Conservation (phyloP, 768 basidiomycete species). For the Collybia sp. region DNA sequence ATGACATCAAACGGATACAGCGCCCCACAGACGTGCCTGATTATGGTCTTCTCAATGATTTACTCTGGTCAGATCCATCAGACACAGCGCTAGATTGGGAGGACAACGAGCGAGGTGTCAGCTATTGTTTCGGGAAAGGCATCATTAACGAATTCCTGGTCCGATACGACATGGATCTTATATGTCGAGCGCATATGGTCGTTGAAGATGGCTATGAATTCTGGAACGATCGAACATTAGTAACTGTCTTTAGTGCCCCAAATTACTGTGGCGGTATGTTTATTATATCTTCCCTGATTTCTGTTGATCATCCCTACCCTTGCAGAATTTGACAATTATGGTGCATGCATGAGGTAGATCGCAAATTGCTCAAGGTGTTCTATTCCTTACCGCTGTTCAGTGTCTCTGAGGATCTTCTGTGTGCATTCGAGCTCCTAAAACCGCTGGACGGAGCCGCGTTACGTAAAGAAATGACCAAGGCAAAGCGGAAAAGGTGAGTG, state of each 20-base stretch:
- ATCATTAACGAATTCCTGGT: constrained; percentile 96
- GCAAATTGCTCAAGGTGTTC: constrained; percentile 4
- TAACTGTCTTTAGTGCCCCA: constrained; percentile 98
- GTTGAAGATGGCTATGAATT: constrained; percentile 99
- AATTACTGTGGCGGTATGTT: constrained; percentile 92
- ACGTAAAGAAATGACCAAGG: constrained; percentile 98
- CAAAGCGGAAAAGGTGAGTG: constrained; percentile 90
- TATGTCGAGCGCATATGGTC: constrained; percentile 99
- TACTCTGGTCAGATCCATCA: constrained; percentile 97
- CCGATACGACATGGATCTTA: constrained; percentile 97
- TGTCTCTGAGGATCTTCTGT: constrained; percentile 95
- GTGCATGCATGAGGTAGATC: constrained; percentile 86
- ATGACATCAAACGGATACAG: constrained; percentile 97
- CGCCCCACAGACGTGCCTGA: constrained; percentile 98
- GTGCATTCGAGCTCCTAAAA: constrained; percentile 96
- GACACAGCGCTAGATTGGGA: constrained; percentile 99
- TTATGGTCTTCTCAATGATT: constrained; percentile 94
- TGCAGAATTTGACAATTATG: constrained; percentile 91
- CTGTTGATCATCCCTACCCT: constrained; percentile 12
- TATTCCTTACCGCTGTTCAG: constrained; percentile 30
- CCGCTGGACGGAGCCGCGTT: constrained; percentile 91
- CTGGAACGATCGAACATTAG: constrained; percentile 97
- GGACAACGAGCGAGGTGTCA: constrained; percentile 98
- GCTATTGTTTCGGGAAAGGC: constrained; percentile 97
- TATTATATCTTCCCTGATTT: constrained; percentile 4